Conservation (phyloP, 2,329 filamentous ascomycete genomes). For the Xylaria sp. region DNA sequence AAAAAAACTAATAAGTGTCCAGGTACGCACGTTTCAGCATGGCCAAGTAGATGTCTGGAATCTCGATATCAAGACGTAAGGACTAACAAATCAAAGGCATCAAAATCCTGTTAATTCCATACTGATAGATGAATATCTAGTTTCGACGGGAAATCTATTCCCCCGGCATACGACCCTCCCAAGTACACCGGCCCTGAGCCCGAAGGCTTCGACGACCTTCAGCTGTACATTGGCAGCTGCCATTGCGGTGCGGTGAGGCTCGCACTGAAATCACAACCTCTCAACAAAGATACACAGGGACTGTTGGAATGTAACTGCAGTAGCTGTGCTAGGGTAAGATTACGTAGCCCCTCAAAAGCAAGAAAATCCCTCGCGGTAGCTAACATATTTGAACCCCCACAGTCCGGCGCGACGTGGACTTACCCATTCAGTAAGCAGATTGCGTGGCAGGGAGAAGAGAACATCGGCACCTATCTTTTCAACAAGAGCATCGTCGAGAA, state of each 20-base stretch:
- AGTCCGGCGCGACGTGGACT: conserved; percentile 53
- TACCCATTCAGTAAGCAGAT: conserved; percentile 50
- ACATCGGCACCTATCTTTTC: conserved; percentile 49
- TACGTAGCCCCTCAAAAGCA: too few relatives aligned
- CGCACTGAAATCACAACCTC: conserved; percentile 49
- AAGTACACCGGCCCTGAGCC: conserved; percentile 51
- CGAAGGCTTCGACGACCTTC: conserved; percentile 44
- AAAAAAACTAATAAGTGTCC: neutral
- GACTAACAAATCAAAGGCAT: conserved; percentile 25
- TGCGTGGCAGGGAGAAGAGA: conserved; percentile 48
- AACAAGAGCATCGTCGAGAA: conserved; percentile 43
- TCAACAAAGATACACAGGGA: conserved; percentile 46
- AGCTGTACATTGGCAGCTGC: conserved; percentile 56
- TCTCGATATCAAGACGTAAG: conserved; percentile 47
- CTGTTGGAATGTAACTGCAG: conserved; percentile 58
- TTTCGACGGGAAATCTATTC: conserved; percentile 45
- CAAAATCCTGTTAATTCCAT: neutral
- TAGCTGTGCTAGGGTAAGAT: conserved; percentile 43
- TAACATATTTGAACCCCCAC: conserved; percentile 2
- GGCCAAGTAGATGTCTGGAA: conserved; percentile 51
- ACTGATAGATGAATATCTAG: conserved; percentile 29
- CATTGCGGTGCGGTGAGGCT: conserved; percentile 58
- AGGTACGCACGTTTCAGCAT: conserved; percentile 50
- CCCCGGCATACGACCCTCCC: conserved; percentile 44
- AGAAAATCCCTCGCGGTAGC: too few relatives aligned